These are phyloP conservation scores for Cardamine resedifolia DNA, from an alignment of 345 rosid species.

Conservation along the genomic window DNA sequence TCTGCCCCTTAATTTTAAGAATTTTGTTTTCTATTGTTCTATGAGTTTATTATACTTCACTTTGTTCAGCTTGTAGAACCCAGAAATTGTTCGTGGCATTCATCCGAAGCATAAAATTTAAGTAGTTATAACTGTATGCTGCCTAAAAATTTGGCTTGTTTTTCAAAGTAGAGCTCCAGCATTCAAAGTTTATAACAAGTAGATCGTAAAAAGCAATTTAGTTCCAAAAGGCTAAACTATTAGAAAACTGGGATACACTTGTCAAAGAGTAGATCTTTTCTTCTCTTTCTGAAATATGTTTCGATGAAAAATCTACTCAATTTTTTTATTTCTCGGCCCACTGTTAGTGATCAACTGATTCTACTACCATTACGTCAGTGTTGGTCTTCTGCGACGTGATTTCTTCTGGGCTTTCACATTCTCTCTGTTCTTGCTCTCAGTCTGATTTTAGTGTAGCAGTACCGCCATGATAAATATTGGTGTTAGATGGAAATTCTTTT, in stretches of 20 bases:
- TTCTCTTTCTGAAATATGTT: background rate
- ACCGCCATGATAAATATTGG: constrained; percentile 6
- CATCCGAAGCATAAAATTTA: background rate
- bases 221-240: background rate
- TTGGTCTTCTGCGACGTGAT: constrained; percentile 10
- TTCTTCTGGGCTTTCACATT: background rate
- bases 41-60: background rate
- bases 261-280: background rate
- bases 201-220: background rate
- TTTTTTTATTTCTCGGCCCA: background rate
- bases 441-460: constrained; percentile 9
- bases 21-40: background rate
- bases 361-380: background rate
- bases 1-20: constrained; percentile 32
- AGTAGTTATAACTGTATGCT: constrained; percentile 12
- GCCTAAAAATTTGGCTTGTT: background rate
- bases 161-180: constrained; percentile 3
- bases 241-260: constrained; percentile 6
- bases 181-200: background rate
- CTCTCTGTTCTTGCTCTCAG: background rate
- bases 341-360: background rate
- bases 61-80: background rate
- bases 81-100: background rate
- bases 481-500: background rate
- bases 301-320: constrained; percentile 7